Conservation (phyloP, 2,329 filamentous ascomycete genomes). For the Arthrinium phaeospermum region DNA sequence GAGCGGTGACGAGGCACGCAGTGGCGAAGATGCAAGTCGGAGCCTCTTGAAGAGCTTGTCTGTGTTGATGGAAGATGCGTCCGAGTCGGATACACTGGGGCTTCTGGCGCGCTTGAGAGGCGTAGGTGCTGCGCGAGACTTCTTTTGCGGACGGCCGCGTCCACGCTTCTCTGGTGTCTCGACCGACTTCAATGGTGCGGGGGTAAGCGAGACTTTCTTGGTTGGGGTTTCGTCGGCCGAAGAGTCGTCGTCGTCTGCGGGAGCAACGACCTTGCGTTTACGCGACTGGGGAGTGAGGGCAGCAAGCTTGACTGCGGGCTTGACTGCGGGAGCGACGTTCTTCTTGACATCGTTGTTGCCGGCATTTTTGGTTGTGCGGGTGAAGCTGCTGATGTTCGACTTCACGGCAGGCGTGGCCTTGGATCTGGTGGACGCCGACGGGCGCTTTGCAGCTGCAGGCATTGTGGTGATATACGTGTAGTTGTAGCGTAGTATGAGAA, state of each 20-base stretch:
- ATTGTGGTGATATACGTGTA: conserved; percentile 28
- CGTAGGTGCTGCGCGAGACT: conserved; percentile 31
- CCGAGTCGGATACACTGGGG: conserved; percentile 40
- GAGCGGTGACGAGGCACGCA: conserved; percentile 38
- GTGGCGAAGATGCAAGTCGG: conserved; percentile 45
- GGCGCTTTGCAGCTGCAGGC: conserved; percentile 38
- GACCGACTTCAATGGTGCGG: conserved; percentile 21
- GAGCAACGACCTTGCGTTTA: conserved; percentile 40
- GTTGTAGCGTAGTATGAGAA: neutral
- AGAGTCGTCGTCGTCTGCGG: conserved; percentile 37
- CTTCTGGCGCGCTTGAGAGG: conserved; percentile 38
- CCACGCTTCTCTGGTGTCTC: conserved; percentile 32
- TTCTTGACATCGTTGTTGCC: conserved; percentile 44
- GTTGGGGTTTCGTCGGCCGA: conserved; percentile 37
- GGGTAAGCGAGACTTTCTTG: conserved; percentile 24
- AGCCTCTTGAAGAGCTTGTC: conserved; percentile 48
- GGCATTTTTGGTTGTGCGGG: conserved; percentile 53
- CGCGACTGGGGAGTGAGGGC: conserved; percentile 42
- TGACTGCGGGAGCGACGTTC: conserved; percentile 30
- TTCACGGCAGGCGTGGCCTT: conserved; percentile 34
- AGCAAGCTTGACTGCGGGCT: conserved; percentile 43
- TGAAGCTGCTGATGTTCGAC: conserved; percentile 49
- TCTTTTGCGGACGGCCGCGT: conserved; percentile 37
- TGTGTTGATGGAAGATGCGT: conserved; percentile 38
- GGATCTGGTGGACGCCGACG: conserved; percentile 30